phyloP scores from a whole-genome alignment of 2,329 filamentous ascomycete genomes.

The Graphilbum fragrans region DNA sequence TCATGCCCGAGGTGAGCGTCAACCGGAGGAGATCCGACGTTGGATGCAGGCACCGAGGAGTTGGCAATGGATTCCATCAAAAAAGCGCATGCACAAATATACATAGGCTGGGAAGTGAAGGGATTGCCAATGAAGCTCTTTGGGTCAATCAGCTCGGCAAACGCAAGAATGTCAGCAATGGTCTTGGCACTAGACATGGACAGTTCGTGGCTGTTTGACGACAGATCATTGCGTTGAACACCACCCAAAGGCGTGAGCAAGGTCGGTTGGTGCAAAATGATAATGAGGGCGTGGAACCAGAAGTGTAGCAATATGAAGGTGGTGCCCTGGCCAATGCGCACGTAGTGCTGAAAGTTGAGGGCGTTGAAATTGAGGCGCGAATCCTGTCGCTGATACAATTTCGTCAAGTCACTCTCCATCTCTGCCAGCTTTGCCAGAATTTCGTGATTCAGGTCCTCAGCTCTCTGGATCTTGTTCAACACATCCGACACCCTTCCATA shows the following conservation, averaged over 20 bases:
- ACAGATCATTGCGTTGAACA: conserved; percentile 50
- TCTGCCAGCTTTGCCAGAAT: conserved; percentile 58
- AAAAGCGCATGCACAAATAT: conserved; percentile 82
- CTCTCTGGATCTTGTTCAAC: conserved; percentile 66
- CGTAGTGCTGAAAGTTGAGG: conserved; percentile 74
- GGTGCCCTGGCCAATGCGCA: conserved; percentile 68
- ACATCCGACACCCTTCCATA: conserved; percentile 78
- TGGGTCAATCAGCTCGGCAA: conserved; percentile 74
- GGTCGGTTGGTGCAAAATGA: conserved; percentile 74
- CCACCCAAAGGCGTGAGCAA: conserved; percentile 64
- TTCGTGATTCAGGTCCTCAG: conserved; percentile 62
- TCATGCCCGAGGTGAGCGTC: too few relatives aligned
- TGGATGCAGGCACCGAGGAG: neutral
- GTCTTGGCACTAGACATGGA: conserved; percentile 88
- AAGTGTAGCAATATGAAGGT: conserved; percentile 81
- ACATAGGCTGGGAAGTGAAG: conserved; percentile 83
- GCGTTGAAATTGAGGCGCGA: conserved; percentile 71
- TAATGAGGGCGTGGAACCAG: conserved; percentile 81
- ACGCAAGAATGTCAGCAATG: conserved; percentile 77
- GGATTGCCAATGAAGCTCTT: conserved; percentile 82
- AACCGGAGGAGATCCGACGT: too few relatives aligned
- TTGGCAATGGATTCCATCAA: conserved; percentile 69
- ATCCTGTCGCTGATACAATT: conserved; percentile 60
- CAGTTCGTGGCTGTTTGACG: conserved; percentile 67
- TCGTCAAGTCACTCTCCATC: conserved; percentile 74